phyloP scores from a whole-genome alignment of 2,329 filamentous ascomycete genomes.

The Albifimbria verrucaria region DNA sequence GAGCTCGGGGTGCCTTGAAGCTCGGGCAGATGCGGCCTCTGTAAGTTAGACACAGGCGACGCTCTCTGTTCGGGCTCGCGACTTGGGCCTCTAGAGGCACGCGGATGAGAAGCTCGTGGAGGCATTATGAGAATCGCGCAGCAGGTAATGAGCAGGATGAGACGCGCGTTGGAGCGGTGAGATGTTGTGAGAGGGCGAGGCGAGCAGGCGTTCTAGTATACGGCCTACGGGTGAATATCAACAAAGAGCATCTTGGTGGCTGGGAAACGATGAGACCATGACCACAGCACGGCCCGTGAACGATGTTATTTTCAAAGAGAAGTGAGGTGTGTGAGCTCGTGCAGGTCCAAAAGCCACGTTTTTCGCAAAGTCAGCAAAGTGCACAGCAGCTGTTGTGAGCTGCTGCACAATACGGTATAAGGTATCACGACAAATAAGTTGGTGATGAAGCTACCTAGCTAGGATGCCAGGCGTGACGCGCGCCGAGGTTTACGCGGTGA shows the following conservation, averaged over 20 bases:
- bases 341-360: neutral
- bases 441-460: too few relatives aligned
- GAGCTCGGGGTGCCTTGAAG: slow-evolving; percentile 30
- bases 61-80: slow-evolving; percentile 14
- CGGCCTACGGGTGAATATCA: slow-evolving; percentile 10
- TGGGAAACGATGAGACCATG: slow-evolving; percentile 4
- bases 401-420: too few relatives aligned
- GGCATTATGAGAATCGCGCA: slow-evolving; percentile 14
- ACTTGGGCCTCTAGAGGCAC: slow-evolving; percentile 13
- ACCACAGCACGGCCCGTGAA: neutral
- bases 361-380: too few relatives aligned
- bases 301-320: slow-evolving; percentile 5
- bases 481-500: too few relatives aligned
- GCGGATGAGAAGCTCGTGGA: slow-evolving; percentile 15
- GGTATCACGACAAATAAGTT: too few relatives aligned
- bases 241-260: slow-evolving; percentile 24
- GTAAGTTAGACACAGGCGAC: slow-evolving; percentile 8
- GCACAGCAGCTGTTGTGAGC: too few relatives aligned
- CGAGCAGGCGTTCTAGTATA: slow-evolving; percentile 4
- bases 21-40: slow-evolving; percentile 16
- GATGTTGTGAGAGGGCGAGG: neutral
- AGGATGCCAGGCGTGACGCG: too few relatives aligned
- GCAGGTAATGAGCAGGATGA: neutral
- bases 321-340: neutral
- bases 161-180: neutral